Evolutionary conservation across 345 rosid genomes (phyloP).

Genomic region (Melaleuca alternifolia): DNA sequence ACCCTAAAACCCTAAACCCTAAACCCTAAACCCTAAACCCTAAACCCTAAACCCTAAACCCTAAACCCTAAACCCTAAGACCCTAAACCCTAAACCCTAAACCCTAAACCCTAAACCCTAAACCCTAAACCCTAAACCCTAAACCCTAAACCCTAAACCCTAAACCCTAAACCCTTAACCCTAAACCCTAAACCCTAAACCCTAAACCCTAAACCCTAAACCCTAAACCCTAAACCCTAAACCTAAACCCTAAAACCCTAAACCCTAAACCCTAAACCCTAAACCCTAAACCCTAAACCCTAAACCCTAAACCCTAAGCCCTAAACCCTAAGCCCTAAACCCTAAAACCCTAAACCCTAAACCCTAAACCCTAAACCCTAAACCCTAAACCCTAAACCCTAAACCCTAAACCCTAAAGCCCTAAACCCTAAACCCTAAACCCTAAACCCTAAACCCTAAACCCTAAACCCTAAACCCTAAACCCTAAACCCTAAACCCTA

Average conservation of each 20-base stretch:
- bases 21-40: slow-evolving; percentile 13
- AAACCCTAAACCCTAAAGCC: slow-evolving; percentile 4
- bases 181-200: slow-evolving; percentile 9
- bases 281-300: slow-evolving; percentile 10
- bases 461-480: slow-evolving; percentile 8
- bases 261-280: slow-evolving; percentile 7
- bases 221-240: slow-evolving; percentile 18
- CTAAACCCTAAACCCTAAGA: slow-evolving; percentile 15
- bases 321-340: slow-evolving; percentile 5
- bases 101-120: slow-evolving; percentile 12
- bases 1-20: slow-evolving; percentile 15
- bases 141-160: slow-evolving; percentile 10
- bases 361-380: slow-evolving; percentile 9
- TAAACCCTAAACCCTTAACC: slow-evolving; percentile 9
- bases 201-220: slow-evolving; percentile 7
- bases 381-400: slow-evolving; percentile 11
- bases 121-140: slow-evolving; percentile 14
- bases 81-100: slow-evolving; percentile 16
- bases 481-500: neutral
- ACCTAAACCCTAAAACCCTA: slow-evolving; percentile 11
- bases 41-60: slow-evolving; percentile 14
- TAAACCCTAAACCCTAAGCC: slow-evolving; percentile 3
- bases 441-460: slow-evolving; percentile 14
- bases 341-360: slow-evolving; percentile 6
- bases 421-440: slow-evolving; percentile 10